phyloP scores from a whole-genome alignment of 805 yeast genomes.

The Kregervanrija delftensis region DNA sequence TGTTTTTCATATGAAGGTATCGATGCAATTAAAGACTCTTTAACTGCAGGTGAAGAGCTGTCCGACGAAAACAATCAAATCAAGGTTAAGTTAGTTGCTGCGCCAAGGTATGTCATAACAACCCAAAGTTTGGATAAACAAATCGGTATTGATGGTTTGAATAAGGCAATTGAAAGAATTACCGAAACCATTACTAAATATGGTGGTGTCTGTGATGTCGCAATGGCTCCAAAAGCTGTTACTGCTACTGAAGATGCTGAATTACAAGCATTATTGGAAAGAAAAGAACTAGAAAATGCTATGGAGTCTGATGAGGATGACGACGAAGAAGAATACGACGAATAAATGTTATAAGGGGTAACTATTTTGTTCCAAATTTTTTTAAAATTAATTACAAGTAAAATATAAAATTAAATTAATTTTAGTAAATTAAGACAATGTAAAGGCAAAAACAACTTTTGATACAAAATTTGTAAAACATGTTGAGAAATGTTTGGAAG shows the following conservation, averaged over 20 bases:
- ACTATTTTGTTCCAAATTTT: background rate
- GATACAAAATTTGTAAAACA: too few species aligned
- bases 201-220: constrained; percentile 85
- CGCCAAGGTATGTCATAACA: constrained; percentile 91
- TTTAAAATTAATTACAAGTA: background rate
- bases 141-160: constrained; percentile 75
- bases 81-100: constrained; percentile 93
- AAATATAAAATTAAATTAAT: too few species aligned
- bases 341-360: constrained; percentile 1
- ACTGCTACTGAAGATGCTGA: constrained; percentile 98
- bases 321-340: constrained; percentile 26
- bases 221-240: constrained; percentile 98
- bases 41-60: constrained; percentile 76
- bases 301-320: constrained; percentile 71
- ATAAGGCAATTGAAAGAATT: constrained; percentile 73
- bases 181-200: constrained; percentile 58
- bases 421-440: too few species aligned
- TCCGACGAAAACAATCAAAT: constrained; percentile 83
- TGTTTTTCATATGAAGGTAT: constrained; percentile 97
- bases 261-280: constrained; percentile 89
- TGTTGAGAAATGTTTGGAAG: too few species aligned
- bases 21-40: constrained; percentile 89
- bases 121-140: constrained; percentile 89
- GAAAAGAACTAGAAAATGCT: constrained; percentile 83
- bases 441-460: too few species aligned